These are phyloP conservation scores for Oryza coarctata DNA, from an alignment of 176 grass and related monocot genomes.

Conservation along the genomic window DNA sequence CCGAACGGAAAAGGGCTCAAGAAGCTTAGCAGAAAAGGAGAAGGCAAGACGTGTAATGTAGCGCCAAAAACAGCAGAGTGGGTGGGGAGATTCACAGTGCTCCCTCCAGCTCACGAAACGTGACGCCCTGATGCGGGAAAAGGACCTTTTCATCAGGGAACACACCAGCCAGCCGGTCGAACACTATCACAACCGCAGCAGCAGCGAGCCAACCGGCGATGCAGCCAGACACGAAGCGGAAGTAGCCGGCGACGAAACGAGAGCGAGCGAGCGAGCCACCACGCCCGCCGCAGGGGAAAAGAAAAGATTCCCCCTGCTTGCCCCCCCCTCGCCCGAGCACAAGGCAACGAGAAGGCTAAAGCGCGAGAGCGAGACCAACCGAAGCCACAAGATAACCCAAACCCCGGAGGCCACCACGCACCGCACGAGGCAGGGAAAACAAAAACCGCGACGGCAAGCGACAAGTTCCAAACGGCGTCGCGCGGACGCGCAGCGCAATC, in stretches of 20 bases:
- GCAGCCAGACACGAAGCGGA: not conserved
- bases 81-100: not conserved
- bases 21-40: not conserved
- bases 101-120: not conserved
- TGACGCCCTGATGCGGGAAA: constrained; percentile 34
- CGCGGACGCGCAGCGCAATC: too few relatives aligned
- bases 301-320: constrained; percentile 35
- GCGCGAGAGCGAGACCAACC: not conserved
- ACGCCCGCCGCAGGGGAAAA: not conserved
- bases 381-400: not conserved
- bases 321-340: not conserved
- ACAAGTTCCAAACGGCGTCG: not conserved
- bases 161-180: not conserved
- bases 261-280: not conserved
- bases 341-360: constrained; percentile 24
- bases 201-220: not conserved
- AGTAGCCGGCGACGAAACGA: not conserved
- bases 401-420: not conserved
- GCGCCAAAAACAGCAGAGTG: constrained; percentile 24
- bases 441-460: not conserved
- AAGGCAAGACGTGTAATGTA: constrained; percentile 16
- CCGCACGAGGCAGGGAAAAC: constrained; percentile 9
- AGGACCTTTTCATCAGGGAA: constrained; percentile 4
- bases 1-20: not conserved
- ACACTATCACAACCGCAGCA: not conserved